phyloP scores from a whole-genome alignment of 352 stramenopile species.

The Phytophthora pseudosyringae region DNA sequence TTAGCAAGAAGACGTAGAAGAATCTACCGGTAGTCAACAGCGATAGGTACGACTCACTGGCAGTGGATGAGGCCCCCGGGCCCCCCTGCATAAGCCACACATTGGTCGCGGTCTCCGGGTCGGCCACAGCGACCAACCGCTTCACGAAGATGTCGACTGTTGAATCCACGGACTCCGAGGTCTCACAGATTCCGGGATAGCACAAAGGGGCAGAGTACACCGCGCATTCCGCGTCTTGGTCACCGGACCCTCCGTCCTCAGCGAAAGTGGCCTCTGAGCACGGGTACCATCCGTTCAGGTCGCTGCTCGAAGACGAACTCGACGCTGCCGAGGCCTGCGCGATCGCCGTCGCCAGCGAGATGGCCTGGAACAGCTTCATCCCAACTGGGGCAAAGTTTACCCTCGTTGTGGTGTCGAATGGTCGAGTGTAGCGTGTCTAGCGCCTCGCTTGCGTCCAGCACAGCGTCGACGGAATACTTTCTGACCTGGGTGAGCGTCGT shows the following conservation, averaged over 20 bases:
- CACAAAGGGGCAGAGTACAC: slow-evolving; percentile 44
- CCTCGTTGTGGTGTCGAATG: not conserved
- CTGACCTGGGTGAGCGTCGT: slow-evolving; percentile 3
- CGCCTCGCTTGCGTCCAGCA: slow-evolving; percentile 3
- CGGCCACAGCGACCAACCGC: slow-evolving; percentile 29
- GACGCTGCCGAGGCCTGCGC: slow-evolving; percentile 1
- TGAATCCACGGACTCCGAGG: slow-evolving; percentile 1
- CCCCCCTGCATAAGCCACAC: slow-evolving; percentile 59
- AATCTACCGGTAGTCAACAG: too few relatives aligned
- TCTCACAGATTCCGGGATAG: slow-evolving; percentile 37
- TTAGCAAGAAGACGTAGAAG: too few relatives aligned
- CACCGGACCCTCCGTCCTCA: slow-evolving; percentile 16
- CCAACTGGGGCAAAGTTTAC: not conserved
- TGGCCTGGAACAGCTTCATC: slow-evolving; percentile 13
- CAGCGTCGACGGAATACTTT: slow-evolving; percentile 9
- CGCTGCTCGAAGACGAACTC: slow-evolving; percentile 11
- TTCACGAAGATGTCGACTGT: slow-evolving; percentile 58
- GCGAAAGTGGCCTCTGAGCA: slow-evolving; percentile 40
- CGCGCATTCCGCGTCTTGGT: slow-evolving; percentile 40
- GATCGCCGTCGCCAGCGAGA: slow-evolving; percentile 1
- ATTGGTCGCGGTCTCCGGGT: slow-evolving; percentile 33
- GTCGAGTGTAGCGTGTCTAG: not conserved
- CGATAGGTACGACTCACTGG: slow-evolving; percentile 31
- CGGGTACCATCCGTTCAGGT: slow-evolving; percentile 42
- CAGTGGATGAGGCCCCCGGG: slow-evolving; percentile 41